Evolutionary conservation across 2,329 filamentous ascomycete species (phyloP).

Genomic region (Bipolaris cookei): DNA sequence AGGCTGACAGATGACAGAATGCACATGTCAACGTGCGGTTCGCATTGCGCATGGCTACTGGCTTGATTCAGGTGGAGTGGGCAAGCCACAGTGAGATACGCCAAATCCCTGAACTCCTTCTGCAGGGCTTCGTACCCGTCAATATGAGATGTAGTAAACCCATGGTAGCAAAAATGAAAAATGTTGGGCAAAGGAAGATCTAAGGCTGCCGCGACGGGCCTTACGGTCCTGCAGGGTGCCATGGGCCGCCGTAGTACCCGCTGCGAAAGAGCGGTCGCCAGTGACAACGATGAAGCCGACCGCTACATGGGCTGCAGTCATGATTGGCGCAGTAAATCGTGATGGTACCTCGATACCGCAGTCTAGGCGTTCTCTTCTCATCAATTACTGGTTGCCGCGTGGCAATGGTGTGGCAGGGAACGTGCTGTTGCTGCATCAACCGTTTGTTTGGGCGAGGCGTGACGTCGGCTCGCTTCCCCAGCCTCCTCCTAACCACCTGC

Average conservation of each 20-base stretch:
- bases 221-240: neutral
- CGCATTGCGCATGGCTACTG: neutral
- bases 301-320: neutral
- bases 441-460: conserved; percentile 26
- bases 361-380: neutral
- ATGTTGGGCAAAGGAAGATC: neutral
- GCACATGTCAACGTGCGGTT: neutral
- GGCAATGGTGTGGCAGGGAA: conserved; percentile 5
- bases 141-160: neutral
- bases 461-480: conserved; percentile 20
- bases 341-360: neutral
- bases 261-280: conserved; percentile 4
- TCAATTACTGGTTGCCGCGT: conserved; percentile 13
- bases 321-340: neutral
- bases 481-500: conserved; percentile 24
- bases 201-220: neutral
- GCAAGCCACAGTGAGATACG: neutral
- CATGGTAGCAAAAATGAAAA: neutral
- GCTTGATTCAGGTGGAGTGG: neutral
- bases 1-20: neutral
- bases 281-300: neutral
- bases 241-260: neutral
- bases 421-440: conserved; percentile 26
- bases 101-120: neutral
- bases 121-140: neutral